Base-by-base conservation (phyloP, 1,284 basidiomycete genomes). In the Ustilago vetiveriae region DNA sequence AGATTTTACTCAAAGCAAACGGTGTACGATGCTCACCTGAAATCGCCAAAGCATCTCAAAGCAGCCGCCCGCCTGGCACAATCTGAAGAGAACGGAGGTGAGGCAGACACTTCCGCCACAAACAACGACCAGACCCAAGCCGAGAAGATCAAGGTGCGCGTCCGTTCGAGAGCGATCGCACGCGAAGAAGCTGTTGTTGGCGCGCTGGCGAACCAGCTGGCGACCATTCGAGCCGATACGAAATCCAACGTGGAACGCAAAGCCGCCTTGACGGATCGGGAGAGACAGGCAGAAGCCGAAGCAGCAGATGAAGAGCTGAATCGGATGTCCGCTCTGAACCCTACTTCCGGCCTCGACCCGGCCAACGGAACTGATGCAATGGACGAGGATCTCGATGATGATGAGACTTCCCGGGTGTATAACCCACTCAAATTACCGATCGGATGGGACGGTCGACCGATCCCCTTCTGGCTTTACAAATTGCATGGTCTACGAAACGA, bases 401-500 rank as follows among this genome's bases (percentile, higher is more conserved):
- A 68, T 32, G 66, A 27, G 69, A 92, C 96, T 76, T 92, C 92
- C 68, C 88, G 91, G 72, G 93, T 98, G 44, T 98, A 98, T 84
- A 98, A 99, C 80, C 96, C 96, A 35, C 87, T 98, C 51, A 98
- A 98, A 84, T 85, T 98, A 36, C 96, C 96, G 10, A 86, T 98
- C 3, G 95, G 95, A 1, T 98, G 94, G 94, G 94, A 98, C 81
- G 94, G 94, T 36, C 96, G 95, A 81, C 94, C 95, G 16, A 98
- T 98, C 76, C 95, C 96, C 16, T 98, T 94, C 82, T 98, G 95
- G 95, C 82, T 99, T 59, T 99, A 95, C 85, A 98, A 98, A 83
- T 84, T 99, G 49, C 96, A 98, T 82, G 96, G 96, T 1, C 85
- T 98, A 21, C 94, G 95, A 24, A 94, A 97, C 45, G 94, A 97